phyloP scores from a whole-genome alignment of 2,329 filamentous ascomycete genomes.

The Blumeria graminis region DNA sequence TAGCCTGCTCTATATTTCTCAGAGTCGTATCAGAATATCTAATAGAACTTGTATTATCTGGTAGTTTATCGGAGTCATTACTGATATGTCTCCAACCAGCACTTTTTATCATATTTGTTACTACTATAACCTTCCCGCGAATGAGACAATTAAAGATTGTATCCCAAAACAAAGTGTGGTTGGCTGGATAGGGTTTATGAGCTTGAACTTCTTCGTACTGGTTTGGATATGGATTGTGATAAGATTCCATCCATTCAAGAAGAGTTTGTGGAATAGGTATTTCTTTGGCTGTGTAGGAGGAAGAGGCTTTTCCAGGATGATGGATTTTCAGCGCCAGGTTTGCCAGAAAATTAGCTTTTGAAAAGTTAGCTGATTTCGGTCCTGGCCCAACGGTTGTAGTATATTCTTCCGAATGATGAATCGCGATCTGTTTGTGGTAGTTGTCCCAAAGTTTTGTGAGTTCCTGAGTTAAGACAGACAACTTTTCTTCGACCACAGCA shows the following conservation, averaged over 20 bases:
- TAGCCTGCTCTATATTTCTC: slow-evolving; percentile 51
- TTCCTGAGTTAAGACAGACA: slow-evolving; percentile 27
- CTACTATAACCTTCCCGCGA: slow-evolving; percentile 46
- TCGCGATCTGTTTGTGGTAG: slow-evolving; percentile 21
- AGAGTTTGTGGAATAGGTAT: slow-evolving; percentile 50
- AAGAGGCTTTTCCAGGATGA: slow-evolving; percentile 26
- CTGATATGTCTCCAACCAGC: slow-evolving; percentile 61
- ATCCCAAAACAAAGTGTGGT: slow-evolving; percentile 65
- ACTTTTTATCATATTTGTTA: slow-evolving; percentile 41
- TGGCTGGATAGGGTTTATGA: slow-evolving; percentile 46
- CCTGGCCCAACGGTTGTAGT: slow-evolving; percentile 40
- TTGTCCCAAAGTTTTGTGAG: slow-evolving; percentile 32
- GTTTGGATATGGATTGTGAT: slow-evolving; percentile 47
- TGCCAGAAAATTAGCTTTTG: slow-evolving; percentile 59
- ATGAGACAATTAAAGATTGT: slow-evolving; percentile 50
- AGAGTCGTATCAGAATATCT: slow-evolving; percentile 49
- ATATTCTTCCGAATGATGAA: slow-evolving; percentile 26
- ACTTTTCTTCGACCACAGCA: slow-evolving; percentile 29
- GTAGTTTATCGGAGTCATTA: slow-evolving; percentile 34
- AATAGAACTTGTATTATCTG: slow-evolving; percentile 28
- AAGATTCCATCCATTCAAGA: slow-evolving; percentile 57
- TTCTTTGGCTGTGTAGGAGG: slow-evolving; percentile 5
- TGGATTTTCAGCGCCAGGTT: slow-evolving; percentile 56
- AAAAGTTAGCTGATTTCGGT: slow-evolving; percentile 33
- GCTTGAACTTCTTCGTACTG: slow-evolving; percentile 41